These are phyloP conservation scores for Pichia deserticola DNA, from an alignment of 805 yeast genomes.

Conservation along the genomic window DNA sequence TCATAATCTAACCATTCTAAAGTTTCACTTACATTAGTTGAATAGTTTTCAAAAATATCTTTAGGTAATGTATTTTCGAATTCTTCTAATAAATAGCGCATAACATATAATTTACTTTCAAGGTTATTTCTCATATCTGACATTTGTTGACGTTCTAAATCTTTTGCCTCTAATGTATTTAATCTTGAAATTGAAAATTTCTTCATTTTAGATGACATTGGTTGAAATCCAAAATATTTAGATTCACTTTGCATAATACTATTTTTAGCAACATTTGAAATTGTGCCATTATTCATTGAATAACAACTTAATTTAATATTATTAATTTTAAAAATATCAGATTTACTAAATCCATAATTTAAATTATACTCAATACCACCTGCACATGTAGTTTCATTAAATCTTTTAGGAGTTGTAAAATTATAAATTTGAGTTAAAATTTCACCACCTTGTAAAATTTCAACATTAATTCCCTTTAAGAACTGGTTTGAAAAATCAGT, in stretches of 20 bases:
- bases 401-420: conserved; percentile 17
- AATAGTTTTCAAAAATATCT: conserved; percentile 30
- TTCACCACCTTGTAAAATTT: conserved; percentile 25
- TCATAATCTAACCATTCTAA: conserved; percentile 79
- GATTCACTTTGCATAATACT: conserved; percentile 21
- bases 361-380: conserved; percentile 26
- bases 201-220: conserved; percentile 43
- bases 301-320: conserved; percentile 32
- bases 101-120: conserved; percentile 65
- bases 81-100: conserved; percentile 54
- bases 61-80: conserved; percentile 39
- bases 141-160: conserved; percentile 42
- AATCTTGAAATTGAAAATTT: conserved; percentile 41
- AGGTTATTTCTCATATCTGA: conserved; percentile 52
- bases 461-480: conserved; percentile 26
- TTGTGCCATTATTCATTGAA: conserved; percentile 5
- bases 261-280: conserved; percentile 6
- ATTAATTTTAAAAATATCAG: conserved; percentile 40
- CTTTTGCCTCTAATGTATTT: conserved; percentile 44
- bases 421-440: conserved; percentile 11
- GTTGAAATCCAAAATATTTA: conserved; percentile 36
- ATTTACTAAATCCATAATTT: conserved; percentile 7
- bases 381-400: conserved; percentile 33
- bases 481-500: conserved; percentile 2
- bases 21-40: conserved; percentile 35